phyloP scores from a whole-genome alignment of 2,329 filamentous ascomycete genomes.

The Penicillium occitanis region DNA sequence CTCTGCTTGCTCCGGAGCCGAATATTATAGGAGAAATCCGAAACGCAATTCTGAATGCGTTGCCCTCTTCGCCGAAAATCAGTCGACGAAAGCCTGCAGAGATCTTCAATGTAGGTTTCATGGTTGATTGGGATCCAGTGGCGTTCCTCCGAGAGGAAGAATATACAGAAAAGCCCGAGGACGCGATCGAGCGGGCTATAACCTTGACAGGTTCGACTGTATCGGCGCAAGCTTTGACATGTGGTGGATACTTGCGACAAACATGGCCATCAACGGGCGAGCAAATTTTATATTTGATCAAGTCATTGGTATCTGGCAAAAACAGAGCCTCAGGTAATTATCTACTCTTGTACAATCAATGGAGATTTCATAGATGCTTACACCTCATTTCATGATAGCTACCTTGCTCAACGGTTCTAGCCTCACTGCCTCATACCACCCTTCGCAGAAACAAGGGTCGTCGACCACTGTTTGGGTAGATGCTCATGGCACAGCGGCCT shows the following conservation, averaged over 20 bases:
- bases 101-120: slow-evolving; percentile 7
- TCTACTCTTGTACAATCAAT: neutral
- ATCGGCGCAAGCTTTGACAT: slow-evolving; percentile 29
- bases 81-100: slow-evolving; percentile 14
- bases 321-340: slow-evolving; percentile 6
- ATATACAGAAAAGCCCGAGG: slow-evolving; percentile 2
- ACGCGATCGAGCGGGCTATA: slow-evolving; percentile 7
- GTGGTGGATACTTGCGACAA: slow-evolving; percentile 26
- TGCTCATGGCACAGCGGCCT: slow-evolving; percentile 15
- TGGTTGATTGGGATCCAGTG: slow-evolving; percentile 12
- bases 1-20: slow-evolving; percentile 1
- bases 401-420: neutral
- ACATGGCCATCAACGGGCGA: slow-evolving; percentile 25
- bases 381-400: neutral
- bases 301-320: slow-evolving; percentile 3
- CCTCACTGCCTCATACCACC: neutral
- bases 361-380: neutral
- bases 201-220: slow-evolving; percentile 23
- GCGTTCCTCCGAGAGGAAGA: slow-evolving; percentile 6
- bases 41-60: neutral
- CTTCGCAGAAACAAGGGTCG: neutral
- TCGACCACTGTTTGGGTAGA: slow-evolving; percentile 7
- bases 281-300: slow-evolving; percentile 15
- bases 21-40: slow-evolving; percentile 11
- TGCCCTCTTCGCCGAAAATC: slow-evolving; percentile 9